Conservation (phyloP, 148 eudicot species). For the Arbutus unedo region DNA sequence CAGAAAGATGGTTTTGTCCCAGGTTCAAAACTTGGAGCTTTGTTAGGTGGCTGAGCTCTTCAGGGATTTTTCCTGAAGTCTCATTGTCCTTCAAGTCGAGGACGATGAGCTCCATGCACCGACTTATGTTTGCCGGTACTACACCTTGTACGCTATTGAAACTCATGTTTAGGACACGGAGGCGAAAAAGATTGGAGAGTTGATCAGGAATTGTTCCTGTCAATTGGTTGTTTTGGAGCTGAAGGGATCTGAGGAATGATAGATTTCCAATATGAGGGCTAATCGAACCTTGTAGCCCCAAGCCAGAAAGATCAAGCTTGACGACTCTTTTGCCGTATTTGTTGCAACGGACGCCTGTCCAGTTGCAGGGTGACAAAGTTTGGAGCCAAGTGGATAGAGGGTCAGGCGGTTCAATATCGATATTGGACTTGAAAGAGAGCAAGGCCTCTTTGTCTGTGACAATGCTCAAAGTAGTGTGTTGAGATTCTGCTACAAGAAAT, state of each 20-base stretch:
- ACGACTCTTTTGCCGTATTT: slow-evolving; percentile 24
- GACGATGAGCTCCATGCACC: slow-evolving; percentile 22
- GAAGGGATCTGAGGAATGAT: slow-evolving; percentile 30
- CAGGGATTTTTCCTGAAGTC: slow-evolving; percentile 26
- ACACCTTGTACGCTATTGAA: slow-evolving; percentile 27
- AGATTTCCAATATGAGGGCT: slow-evolving; percentile 37
- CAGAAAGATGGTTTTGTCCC: slow-evolving; percentile 16
- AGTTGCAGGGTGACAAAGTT: too few relatives aligned
- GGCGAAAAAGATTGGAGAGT: slow-evolving; percentile 20
- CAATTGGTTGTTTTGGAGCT: slow-evolving; percentile 33
- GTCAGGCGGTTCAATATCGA: too few relatives aligned
- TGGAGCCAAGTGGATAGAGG: too few relatives aligned
- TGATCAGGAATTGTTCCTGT: slow-evolving; percentile 26
- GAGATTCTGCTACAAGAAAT: too few relatives aligned
- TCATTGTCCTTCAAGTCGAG: slow-evolving; percentile 30
- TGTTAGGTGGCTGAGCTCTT: slow-evolving; percentile 19
- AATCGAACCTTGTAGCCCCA: slow-evolving; percentile 25
- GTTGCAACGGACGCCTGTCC: too few relatives aligned
- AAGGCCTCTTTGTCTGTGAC: too few relatives aligned
- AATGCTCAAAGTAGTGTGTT: too few relatives aligned
- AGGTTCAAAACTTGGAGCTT: slow-evolving; percentile 31
- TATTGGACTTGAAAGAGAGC: too few relatives aligned
- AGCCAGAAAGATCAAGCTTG: slow-evolving; percentile 30
- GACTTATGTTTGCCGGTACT: slow-evolving; percentile 28
- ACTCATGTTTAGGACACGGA: slow-evolving; percentile 29